Conservation (phyloP, 1,284 basidiomycete genomes). For the Polyporus tsugae region DNA sequence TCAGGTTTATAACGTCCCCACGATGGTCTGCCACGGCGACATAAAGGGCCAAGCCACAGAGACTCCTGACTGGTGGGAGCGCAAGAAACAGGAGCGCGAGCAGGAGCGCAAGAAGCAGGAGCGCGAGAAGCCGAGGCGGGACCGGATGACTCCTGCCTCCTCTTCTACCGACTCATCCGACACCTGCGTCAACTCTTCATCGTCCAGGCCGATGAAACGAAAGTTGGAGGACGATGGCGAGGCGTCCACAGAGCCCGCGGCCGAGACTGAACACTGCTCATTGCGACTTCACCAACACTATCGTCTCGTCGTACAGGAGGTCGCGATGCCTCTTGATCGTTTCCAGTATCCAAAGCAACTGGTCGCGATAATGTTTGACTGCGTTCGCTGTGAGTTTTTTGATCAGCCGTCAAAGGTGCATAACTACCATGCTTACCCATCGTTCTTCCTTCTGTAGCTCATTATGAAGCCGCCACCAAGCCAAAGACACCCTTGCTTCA, state of each 20-base stretch:
- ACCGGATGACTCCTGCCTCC: background rate
- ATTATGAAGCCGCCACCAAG: background rate
- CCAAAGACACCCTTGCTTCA: background rate
- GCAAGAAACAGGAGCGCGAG: background rate
- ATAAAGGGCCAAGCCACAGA: conserved; percentile 5
- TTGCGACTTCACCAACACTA: conserved; percentile 5
- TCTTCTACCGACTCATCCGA: background rate
- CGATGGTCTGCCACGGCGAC: conserved; percentile 13
- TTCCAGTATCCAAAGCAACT: conserved; percentile 5
- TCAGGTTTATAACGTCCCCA: background rate
- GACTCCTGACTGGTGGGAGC: conserved; percentile 2
- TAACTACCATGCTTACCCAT: background rate
- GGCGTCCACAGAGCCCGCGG: background rate
- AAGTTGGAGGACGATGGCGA: background rate
- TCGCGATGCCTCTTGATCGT: background rate
- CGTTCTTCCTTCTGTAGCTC: background rate
- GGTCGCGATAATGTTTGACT: conserved; percentile 3
- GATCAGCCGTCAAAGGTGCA: too few species aligned
- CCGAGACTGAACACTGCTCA: background rate
- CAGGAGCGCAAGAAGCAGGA: too few species aligned
- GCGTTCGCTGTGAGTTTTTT: conserved; percentile 8
- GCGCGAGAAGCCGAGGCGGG: too few species aligned
- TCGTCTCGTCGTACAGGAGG: conserved; percentile 13
- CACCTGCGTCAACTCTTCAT: background rate
- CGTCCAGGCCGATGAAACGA: background rate